Conservation (phyloP, 176 grass and related monocot species). For the Musa beccarii region DNA sequence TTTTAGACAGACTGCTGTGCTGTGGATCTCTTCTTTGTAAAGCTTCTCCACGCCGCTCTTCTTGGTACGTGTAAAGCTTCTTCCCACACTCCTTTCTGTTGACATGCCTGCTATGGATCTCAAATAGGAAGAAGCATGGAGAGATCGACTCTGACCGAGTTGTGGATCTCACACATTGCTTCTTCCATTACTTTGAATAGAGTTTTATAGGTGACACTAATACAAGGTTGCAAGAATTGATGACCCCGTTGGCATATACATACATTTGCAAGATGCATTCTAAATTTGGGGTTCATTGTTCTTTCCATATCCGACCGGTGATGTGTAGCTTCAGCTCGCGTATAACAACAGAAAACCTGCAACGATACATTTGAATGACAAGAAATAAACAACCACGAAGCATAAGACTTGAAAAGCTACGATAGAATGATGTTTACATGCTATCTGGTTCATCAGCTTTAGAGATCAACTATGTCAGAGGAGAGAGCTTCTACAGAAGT, state of each 20-base stretch:
- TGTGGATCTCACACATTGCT: neutral
- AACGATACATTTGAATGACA: neutral
- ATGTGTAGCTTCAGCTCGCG: too few relatives aligned
- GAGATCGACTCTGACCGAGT: neutral
- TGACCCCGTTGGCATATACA: neutral
- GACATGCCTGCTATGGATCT: too few relatives aligned
- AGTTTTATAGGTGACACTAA: neutral
- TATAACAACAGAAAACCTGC: conserved; percentile 8
- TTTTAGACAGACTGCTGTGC: too few relatives aligned
- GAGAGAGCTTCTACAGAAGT: neutral
- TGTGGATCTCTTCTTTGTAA: too few relatives aligned
- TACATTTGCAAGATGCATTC: neutral
- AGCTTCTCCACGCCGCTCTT: too few relatives aligned
- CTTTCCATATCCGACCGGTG: too few relatives aligned
- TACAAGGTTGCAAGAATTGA: neutral
- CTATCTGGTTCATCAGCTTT: too few relatives aligned
- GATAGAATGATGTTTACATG: too few relatives aligned
- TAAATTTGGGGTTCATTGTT: neutral
- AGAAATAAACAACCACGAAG: neutral
- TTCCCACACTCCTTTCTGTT: too few relatives aligned
- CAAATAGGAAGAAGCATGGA: too few relatives aligned
- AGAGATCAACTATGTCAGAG: too few relatives aligned
- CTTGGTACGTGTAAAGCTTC: too few relatives aligned
- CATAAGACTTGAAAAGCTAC: neutral
- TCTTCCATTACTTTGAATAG: neutral